Evolutionary conservation across 768 basidiomycete species (phyloP).

Genomic region (Pleurotus djamor): DNA sequence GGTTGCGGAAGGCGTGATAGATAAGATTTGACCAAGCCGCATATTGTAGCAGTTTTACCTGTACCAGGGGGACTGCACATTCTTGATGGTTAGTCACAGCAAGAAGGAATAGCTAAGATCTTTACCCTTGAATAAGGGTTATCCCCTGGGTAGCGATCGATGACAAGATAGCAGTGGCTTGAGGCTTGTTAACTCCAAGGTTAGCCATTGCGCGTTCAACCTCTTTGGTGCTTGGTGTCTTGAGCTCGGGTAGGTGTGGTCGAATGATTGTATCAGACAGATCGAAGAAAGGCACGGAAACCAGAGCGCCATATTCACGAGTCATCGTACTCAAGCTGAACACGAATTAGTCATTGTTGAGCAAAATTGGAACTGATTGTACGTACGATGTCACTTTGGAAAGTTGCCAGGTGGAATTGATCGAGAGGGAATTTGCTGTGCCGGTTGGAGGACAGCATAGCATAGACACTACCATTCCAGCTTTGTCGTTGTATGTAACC

Average conservation of each 20-base stretch:
- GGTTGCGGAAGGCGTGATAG: conserved; percentile 63
- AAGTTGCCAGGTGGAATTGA: conserved; percentile 69
- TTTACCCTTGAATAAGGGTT: conserved; percentile 91
- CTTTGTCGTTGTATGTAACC: conserved; percentile 16
- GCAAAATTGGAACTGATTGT: too few relatives aligned
- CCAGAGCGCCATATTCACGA: conserved; percentile 88
- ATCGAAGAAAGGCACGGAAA: conserved; percentile 82
- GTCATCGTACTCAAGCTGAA: conserved; percentile 84
- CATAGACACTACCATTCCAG: conserved; percentile 45
- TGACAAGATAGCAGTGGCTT: conserved; percentile 84
- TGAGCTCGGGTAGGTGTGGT: conserved; percentile 53
- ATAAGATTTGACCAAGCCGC: conserved; percentile 86
- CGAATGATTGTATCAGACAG: conserved; percentile 66
- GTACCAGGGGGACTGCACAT: conserved; percentile 87
- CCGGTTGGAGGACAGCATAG: conserved; percentile 43
- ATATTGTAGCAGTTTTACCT: conserved; percentile 98
- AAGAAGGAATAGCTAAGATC: background rate
- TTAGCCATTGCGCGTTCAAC: conserved; percentile 64
- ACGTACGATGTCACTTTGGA: conserved; percentile 48
- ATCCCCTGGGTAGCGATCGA: conserved; percentile 77
- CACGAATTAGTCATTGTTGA: conserved; percentile 2
- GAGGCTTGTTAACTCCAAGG: conserved; percentile 88
- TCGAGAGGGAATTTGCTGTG: conserved; percentile 53
- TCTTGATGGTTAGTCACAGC: background rate
- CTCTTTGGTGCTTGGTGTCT: conserved; percentile 44